Evolutionary conservation across 73 alveolate species (phyloP).

Genomic region (Symbiodinium pilosum): DNA sequence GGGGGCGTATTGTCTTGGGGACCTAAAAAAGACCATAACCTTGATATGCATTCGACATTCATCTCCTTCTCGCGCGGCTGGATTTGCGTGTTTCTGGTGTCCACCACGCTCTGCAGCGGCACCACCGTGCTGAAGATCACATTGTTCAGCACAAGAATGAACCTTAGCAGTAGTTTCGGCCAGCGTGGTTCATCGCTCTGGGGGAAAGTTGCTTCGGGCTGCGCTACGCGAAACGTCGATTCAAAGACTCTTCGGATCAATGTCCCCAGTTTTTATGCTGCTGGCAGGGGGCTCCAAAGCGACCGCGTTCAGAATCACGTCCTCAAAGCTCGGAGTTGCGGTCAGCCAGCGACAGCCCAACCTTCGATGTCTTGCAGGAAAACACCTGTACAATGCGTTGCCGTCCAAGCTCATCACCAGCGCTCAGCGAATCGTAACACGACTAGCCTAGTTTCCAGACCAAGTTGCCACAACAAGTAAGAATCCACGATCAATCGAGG

Average conservation of each 20-base stretch:
- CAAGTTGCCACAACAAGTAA: slow-evolving; percentile 50
- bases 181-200: no score
- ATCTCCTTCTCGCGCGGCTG: slow-evolving; percentile 62
- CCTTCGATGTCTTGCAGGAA: background rate
- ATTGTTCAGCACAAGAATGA: slow-evolving; percentile 62
- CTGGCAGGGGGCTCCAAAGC: slow-evolving; percentile 53
- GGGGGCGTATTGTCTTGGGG: no score
- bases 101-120: slow-evolving; percentile 82
- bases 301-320: slow-evolving; percentile 81
- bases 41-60: no score
- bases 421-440: no score
- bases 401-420: no score
- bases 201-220: no score
- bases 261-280: no score
- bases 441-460: no score
- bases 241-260: no score
- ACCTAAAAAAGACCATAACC: no score
- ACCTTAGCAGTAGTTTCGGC: background rate
- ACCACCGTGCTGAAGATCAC: slow-evolving; percentile 85
- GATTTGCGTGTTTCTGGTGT: slow-evolving; percentile 81
- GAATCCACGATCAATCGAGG: slow-evolving; percentile 68
- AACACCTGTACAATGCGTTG: no score
- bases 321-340: slow-evolving; percentile 89
- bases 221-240: no score
- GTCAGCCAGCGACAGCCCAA: slow-evolving; percentile 89